These are phyloP conservation scores for Halophytophthora batemanensis DNA, from an alignment of 352 stramenopile genomes.

Conservation along the genomic window DNA sequence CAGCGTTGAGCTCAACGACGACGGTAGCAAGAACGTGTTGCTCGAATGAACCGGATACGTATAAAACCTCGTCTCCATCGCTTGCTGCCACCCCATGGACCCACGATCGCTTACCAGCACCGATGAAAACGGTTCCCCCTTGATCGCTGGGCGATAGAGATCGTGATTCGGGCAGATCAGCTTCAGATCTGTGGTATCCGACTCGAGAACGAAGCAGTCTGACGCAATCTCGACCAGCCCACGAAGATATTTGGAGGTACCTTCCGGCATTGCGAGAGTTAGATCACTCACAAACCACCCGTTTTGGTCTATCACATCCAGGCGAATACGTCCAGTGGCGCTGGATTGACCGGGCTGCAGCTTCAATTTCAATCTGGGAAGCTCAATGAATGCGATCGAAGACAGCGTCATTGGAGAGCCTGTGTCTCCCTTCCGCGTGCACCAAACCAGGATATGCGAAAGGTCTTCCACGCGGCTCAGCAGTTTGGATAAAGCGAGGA, in stretches of 20 bases:
- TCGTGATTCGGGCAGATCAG: constrained; percentile 83
- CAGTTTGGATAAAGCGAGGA: constrained; percentile 80
- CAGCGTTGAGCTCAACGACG: constrained; percentile 95
- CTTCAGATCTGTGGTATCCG: constrained; percentile 73
- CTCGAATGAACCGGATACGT: constrained; percentile 98
- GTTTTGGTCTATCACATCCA: constrained; percentile 79
- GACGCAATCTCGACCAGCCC: constrained; percentile 44
- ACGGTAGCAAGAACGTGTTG: constrained; percentile 92
- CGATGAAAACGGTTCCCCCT: constrained; percentile 77
- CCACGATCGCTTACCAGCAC: constrained; percentile 74
- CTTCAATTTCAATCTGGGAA: constrained; percentile 96
- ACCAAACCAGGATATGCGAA: constrained; percentile 97
- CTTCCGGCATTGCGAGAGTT: constrained; percentile 31
- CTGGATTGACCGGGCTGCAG: constrained; percentile 75
- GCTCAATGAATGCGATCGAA: constrained; percentile 94
- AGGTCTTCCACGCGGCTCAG: constrained; percentile 95
- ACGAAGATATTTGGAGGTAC: constrained; percentile 48
- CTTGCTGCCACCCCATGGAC: constrained; percentile 81
- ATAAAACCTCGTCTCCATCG: constrained; percentile 94
- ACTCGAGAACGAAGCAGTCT: constrained; percentile 75
- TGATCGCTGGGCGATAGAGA: constrained; percentile 71
- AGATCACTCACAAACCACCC: constrained; percentile 82
- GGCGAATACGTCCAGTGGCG: constrained; percentile 41
- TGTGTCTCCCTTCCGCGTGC: constrained; percentile 34
- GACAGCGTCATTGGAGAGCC: constrained; percentile 5